Evolutionary conservation across 2,329 filamentous ascomycete species (phyloP).

Genomic region (Fusarium nematophilum): DNA sequence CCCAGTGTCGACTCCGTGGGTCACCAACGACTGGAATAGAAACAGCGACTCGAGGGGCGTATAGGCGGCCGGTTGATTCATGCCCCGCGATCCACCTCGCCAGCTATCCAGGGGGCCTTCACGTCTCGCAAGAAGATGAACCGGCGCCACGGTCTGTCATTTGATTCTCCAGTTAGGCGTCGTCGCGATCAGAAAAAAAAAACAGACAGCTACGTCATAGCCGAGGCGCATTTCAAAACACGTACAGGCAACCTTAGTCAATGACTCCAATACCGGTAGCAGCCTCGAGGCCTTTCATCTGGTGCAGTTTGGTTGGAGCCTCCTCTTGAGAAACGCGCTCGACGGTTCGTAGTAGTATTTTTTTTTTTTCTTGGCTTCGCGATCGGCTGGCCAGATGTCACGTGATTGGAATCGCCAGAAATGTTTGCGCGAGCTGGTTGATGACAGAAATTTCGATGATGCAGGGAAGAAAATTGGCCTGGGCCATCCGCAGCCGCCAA

Average conservation of each 20-base stretch:
- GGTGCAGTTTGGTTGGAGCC: constrained; percentile 35
- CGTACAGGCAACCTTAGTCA: constrained; percentile 48
- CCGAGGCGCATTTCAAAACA: constrained; percentile 38
- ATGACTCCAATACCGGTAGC: constrained; percentile 42
- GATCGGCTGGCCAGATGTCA: constrained; percentile 46
- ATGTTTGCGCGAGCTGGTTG: constrained; percentile 29
- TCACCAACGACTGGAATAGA: constrained; percentile 82
- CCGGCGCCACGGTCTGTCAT: constrained; percentile 64
- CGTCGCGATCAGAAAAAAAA: constrained; percentile 24
- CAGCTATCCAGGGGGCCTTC: constrained; percentile 66
- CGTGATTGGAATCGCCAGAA: constrained; percentile 43
- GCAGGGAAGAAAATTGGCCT: constrained; percentile 46
- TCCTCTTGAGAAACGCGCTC: constrained; percentile 39
- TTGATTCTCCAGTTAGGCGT: constrained; percentile 37
- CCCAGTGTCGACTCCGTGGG: constrained; percentile 71
- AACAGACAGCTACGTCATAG: constrained; percentile 44
- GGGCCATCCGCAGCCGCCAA: constrained; percentile 24
- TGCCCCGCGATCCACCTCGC: constrained; percentile 66
- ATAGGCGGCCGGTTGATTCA: constrained; percentile 72
- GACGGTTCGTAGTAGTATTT: constrained; percentile 29
- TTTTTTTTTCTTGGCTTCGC: constrained; percentile 39
- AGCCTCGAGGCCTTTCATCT: constrained; percentile 46
- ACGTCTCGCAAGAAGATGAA: constrained; percentile 64
- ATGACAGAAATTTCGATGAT: constrained; percentile 41
- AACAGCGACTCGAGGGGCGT: constrained; percentile 88